Percentiles rank a stretch among this genome's conserved stretches.
Evolutionary conservation across 805 yeast genomes (phyloP).

Genomic region (Metschnikowia picachoensis): DNA sequence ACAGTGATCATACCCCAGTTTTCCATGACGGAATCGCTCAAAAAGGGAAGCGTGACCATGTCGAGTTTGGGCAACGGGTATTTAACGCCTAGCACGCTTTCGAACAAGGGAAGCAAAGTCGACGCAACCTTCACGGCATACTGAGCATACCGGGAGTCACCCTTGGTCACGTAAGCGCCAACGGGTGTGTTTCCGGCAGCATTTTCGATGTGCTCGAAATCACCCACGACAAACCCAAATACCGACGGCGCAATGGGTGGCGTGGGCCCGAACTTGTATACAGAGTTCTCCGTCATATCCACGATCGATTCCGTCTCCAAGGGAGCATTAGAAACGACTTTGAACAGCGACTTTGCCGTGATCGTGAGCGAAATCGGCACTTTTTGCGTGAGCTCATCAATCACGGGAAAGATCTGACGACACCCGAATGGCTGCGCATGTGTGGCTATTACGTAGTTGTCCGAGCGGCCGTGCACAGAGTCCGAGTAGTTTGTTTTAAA

Average conservation of each 20-base stretch:
- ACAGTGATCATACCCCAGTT: constrained; percentile 69
- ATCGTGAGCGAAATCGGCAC: constrained; percentile 48
- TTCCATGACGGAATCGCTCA: constrained; percentile 79
- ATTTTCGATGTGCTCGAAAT: constrained; percentile 43
- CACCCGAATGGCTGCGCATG: constrained; percentile 72
- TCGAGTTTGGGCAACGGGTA: constrained; percentile 67
- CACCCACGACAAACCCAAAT: constrained; percentile 68
- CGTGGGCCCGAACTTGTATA: constrained; percentile 46
- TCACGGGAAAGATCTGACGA: constrained; percentile 59
- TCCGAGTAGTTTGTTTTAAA: constrained; percentile 65
- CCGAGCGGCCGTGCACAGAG: constrained; percentile 44
- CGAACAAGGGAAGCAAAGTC: constrained; percentile 47
- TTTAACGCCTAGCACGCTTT: constrained; percentile 35
- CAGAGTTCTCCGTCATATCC: constrained; percentile 23
- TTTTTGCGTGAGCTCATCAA: constrained; percentile 61
- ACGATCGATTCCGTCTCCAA: constrained; percentile 20
- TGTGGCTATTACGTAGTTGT: constrained; percentile 57
- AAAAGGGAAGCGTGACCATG: constrained; percentile 62
- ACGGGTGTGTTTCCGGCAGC: constrained; percentile 34
- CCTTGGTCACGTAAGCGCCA: constrained; percentile 52
- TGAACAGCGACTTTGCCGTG: constrained; percentile 41
- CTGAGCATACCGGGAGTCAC: constrained; percentile 44
- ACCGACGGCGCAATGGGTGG: constrained; percentile 60
- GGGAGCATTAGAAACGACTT: constrained; percentile 49
- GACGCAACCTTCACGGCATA: constrained; percentile 49